phyloP scores from a whole-genome alignment of 768 basidiomycete species.

The Trametes cinnabarina region DNA sequence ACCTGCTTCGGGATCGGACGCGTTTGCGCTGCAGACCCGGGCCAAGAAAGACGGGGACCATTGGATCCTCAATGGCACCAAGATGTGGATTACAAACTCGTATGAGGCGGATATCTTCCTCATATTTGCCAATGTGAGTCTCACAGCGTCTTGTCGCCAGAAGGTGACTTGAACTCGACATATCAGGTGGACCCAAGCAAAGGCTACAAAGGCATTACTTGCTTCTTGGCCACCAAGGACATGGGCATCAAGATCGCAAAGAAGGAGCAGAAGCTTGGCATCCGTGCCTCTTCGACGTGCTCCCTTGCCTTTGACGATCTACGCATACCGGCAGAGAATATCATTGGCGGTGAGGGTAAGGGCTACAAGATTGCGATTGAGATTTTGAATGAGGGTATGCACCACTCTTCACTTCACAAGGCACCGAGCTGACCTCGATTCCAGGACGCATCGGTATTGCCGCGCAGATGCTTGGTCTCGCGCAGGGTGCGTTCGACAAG shows the following conservation, averaged over 20 bases:
- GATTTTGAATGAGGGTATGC: constrained; percentile 85
- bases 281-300: constrained; percentile 94
- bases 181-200: constrained; percentile 76
- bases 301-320: constrained; percentile 93
- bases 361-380: constrained; percentile 98
- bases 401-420: not conserved
- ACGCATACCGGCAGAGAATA: constrained; percentile 79
- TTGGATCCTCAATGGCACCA: constrained; percentile 93
- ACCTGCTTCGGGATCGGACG: constrained; percentile 90
- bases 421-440: not conserved
- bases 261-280: constrained; percentile 98
- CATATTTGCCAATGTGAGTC: constrained; percentile 89
- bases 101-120: constrained; percentile 88
- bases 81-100: constrained; percentile 99
- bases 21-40: constrained; percentile 92
- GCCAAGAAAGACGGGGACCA: constrained; percentile 83
- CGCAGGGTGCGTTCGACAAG: constrained; percentile 95
- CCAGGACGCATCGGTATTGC: constrained; percentile 92
- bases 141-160: not conserved
- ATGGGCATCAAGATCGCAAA: constrained; percentile 98
- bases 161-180: not conserved
- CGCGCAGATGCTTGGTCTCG: constrained; percentile 97
- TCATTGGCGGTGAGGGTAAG: constrained; percentile 88
- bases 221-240: constrained; percentile 93
- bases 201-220: constrained; percentile 99